A percentile compares a stretch with the other conserved stretches of the same genome.
These are phyloP conservation scores for Hippophae gyantsensis DNA, from an alignment of 306 rosid genomes.

Conservation along the genomic window DNA sequence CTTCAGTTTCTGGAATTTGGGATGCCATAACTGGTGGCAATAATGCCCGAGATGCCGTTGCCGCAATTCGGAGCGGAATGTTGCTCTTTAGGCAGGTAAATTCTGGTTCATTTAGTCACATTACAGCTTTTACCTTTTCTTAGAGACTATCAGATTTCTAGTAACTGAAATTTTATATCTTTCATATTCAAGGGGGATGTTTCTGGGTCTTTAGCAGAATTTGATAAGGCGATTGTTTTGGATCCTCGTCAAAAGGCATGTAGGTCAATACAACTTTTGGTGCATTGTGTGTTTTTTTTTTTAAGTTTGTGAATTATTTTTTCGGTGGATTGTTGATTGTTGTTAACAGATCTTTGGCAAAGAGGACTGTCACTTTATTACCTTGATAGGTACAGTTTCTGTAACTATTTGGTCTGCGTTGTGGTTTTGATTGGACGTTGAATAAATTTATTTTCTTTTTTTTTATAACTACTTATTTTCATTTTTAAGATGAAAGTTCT, in stretches of 20 bases:
- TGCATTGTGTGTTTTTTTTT: neutral
- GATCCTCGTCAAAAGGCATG: conserved; percentile 95
- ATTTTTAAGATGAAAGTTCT: neutral
- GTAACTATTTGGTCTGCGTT: neutral
- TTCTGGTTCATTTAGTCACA: neutral
- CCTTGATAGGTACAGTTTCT: conserved; percentile 47
- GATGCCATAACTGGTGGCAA: conserved; percentile 64
- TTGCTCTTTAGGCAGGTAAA: conserved; percentile 62
- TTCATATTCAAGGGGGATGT: conserved; percentile 54
- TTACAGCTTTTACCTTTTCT: neutral
- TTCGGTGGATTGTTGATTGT: conserved; percentile 21
- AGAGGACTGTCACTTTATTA: conserved; percentile 86
- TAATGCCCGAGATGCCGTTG: conserved; percentile 53
- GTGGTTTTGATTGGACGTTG: neutral
- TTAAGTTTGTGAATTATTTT: conserved; percentile 17
- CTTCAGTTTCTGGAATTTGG: conserved; percentile 80
- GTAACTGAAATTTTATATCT: neutral
- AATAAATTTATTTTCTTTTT: no score
- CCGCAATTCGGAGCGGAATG: conserved; percentile 75
- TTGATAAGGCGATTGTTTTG: conserved; percentile 68
- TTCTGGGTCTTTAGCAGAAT: conserved; percentile 65
- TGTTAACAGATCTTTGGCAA: conserved; percentile 89
- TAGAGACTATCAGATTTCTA: neutral
- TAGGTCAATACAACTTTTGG: conserved; percentile 25
- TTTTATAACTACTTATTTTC: no score